Percentiles rank a stretch among this genome's conserved stretches.
phyloP scores from a whole-genome alignment of 2,329 filamentous ascomycete genomes.

The Colletotrichum melonis region DNA sequence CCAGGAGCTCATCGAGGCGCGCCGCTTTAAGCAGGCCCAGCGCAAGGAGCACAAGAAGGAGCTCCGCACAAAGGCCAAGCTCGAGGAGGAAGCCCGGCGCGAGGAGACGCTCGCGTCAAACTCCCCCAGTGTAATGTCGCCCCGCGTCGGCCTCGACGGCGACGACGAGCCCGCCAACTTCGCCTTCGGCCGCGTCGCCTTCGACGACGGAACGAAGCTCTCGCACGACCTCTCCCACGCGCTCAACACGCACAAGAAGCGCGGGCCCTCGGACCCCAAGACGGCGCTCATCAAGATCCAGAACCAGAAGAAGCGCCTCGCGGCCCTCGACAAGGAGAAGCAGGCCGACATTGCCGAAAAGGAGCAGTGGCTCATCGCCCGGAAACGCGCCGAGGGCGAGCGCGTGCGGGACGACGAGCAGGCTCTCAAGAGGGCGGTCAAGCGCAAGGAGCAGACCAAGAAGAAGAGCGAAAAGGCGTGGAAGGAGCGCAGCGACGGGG shows the following conservation, averaged over 20 bases:
- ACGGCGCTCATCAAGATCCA: constrained; percentile 88
- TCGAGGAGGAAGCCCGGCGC: constrained; percentile 78
- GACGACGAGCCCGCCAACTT: constrained; percentile 67
- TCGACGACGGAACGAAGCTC: constrained; percentile 84
- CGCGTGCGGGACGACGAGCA: constrained; percentile 88
- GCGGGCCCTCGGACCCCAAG: constrained; percentile 86
- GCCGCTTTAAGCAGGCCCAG: constrained; percentile 87
- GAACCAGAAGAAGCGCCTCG: constrained; percentile 85
- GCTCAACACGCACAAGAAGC: constrained; percentile 68
- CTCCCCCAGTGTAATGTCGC: constrained; percentile 70
- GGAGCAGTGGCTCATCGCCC: constrained; percentile 92
- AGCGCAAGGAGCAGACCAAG: constrained; percentile 91
- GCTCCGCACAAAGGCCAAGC: constrained; percentile 78
- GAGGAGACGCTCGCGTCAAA: constrained; percentile 73
- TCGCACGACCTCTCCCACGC: constrained; percentile 78
- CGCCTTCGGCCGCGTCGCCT: constrained; percentile 91
- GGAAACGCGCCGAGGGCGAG: constrained; percentile 89
- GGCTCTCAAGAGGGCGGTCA: constrained; percentile 92
- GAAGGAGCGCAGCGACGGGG: constrained; percentile 77
- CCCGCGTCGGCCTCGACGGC: constrained; percentile 56
- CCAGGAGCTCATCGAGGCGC: constrained; percentile 90
- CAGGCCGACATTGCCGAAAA: constrained; percentile 91
- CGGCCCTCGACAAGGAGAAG: constrained; percentile 81
- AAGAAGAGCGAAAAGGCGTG: constrained; percentile 93
- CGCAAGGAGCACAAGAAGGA: constrained; percentile 92